These are phyloP conservation scores for Ilyonectria sp. DNA, from an alignment of 2,329 filamentous ascomycete genomes.

Conservation along the genomic window DNA sequence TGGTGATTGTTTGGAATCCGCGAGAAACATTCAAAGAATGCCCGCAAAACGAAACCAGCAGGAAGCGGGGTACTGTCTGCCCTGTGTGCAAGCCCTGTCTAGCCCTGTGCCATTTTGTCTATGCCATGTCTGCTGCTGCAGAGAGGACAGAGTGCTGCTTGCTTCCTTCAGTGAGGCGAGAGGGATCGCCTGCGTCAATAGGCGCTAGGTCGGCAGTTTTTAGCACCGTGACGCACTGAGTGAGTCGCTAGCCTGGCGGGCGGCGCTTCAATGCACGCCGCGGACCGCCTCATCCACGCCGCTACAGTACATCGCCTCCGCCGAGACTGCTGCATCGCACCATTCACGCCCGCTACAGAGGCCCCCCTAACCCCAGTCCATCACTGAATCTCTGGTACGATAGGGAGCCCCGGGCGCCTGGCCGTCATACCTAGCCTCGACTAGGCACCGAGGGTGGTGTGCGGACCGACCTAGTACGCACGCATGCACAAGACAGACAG, in stretches of 20 bases:
- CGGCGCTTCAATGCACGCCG: neutral
- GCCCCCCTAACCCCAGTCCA: neutral
- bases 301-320: neutral
- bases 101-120: neutral
- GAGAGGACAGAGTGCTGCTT: too few relatives aligned
- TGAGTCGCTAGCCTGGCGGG: neutral
- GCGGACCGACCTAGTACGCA: conserved; percentile 9
- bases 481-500: neutral
- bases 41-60: conserved; percentile 12
- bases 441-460: conserved; percentile 10
- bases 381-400: conserved; percentile 20
- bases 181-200: neutral
- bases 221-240: neutral
- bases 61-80: conserved; percentile 23
- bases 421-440: conserved; percentile 7
- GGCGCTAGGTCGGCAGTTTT: conserved; percentile 1
- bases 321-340: neutral
- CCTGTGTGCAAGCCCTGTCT: conserved; percentile 9
- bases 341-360: neutral
- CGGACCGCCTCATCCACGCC: neutral
- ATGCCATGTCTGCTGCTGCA: too few relatives aligned
- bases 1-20: neutral
- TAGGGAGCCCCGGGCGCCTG: conserved; percentile 6
- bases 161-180: too few relatives aligned
- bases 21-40: conserved; percentile 3